Evolutionary conservation across 2,329 filamentous ascomycete genomes (phyloP), one percentile per base, ranked within the genome.

Genomic region (Colletotrichum melonis): DNA sequence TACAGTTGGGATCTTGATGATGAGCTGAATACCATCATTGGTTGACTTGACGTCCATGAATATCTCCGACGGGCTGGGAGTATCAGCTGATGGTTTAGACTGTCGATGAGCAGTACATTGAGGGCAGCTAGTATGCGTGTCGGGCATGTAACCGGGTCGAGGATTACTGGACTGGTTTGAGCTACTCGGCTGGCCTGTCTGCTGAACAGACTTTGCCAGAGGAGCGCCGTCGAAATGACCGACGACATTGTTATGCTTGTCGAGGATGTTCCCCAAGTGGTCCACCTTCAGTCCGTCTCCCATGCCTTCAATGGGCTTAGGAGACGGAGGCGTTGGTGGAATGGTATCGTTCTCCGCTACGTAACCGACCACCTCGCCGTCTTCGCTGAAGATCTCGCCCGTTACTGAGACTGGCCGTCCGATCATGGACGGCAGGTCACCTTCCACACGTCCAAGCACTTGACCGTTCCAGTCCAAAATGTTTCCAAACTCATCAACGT

Each of bases 31-130:
- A 1, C 88, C 88, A 67, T 90, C 88, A 54, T 84, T 88, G 5
- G 88, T 90, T 42, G 88, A 89, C 79, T 88, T 88, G 71, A 90
- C 87, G 75, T 90, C 88, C 69, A 90, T 77, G 76, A 87, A 90
- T 32, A 90, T 86, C 77, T 90, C 88, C 2, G 88, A 88, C 3
- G 87, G 87, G 73, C 82, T 84, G 24, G 84, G 84, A 5, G 78
- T 78, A 19, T 78, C 78, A 2, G 80, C 78, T 3, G 81, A 79
- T 68, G 82, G 80, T 69, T 82, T 85, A 59, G 76, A 59, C 57
- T 68, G 67, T 12, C 24, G 35, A 14, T 22, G 62, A 19, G 63
- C 63, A 65, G 30, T 67, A 67, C 64, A 67, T 9, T 67, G 32
- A n/a, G 64, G 54, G 26, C 64, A 67, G 55, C 82, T 83, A 79